Evolutionary conservation across 139 green algal genomes (phyloP).

Genomic region (Pleodorina starrii): DNA sequence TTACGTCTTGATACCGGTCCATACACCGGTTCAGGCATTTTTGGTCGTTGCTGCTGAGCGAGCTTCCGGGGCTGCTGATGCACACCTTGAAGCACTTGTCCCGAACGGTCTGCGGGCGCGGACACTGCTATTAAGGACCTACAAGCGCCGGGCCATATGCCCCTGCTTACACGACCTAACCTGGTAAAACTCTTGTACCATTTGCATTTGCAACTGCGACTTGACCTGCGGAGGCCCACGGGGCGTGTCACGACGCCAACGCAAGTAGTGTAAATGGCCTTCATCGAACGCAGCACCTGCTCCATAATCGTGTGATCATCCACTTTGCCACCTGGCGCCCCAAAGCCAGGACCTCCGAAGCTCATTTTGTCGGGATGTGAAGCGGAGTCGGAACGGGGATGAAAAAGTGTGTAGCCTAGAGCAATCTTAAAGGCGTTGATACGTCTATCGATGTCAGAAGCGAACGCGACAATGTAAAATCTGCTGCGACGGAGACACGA

Average conservation of each 20-base stretch:
- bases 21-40: slow-evolving; percentile 91
- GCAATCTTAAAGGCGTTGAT: too few relatives aligned
- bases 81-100: slow-evolving; percentile 97
- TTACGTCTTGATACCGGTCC: slow-evolving; percentile 91
- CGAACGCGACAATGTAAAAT: too few relatives aligned
- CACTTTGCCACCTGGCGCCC: not conserved
- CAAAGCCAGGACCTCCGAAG: slow-evolving; percentile 22
- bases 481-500: too few relatives aligned
- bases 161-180: slow-evolving; percentile 54
- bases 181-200: slow-evolving; percentile 75
- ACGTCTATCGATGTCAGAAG: too few relatives aligned
- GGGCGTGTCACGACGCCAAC: not conserved
- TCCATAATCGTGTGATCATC: slow-evolving; percentile 47
- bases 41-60: slow-evolving; percentile 90
- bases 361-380: slow-evolving; percentile 39
- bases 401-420: too few relatives aligned
- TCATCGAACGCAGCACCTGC: not conserved
- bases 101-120: slow-evolving; percentile 83
- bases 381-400: too few relatives aligned
- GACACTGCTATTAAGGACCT: not conserved
- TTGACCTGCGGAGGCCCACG: slow-evolving; percentile 58
- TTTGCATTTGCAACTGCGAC: slow-evolving; percentile 61
- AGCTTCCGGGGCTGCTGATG: slow-evolving; percentile 86
- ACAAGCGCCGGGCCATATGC: not conserved
- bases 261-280: not conserved